Evolutionary conservation across 2,329 filamentous ascomycete species (phyloP), one percentile per base, ranked within the genome.

Genomic region (Lecanosticta acicola): DNA sequence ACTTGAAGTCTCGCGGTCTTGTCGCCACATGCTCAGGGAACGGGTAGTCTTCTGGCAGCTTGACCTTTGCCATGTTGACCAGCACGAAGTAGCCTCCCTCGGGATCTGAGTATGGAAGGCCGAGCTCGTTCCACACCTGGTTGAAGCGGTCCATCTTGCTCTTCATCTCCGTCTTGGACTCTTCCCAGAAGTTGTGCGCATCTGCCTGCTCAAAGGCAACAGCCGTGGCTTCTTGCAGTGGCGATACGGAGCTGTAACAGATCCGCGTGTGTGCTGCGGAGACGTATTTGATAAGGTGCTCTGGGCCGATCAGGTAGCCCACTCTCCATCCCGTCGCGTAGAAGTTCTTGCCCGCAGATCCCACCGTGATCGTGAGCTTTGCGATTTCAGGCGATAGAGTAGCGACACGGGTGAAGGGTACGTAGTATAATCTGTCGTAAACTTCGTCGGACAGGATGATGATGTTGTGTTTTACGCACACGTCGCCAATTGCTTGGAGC

Each of bases 11-110:
- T 21, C 93, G 77, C 18, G 93, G 88, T 1, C 93, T 80, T 61
- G 76, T 82, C 11, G 85, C 87, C 29, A 98, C 91, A 63, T 96
- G 88, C 1, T 83, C 75, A 20, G 93, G 93, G 74, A 97, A 97
- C 0, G 84, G 79, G 66, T 97, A 98, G 64, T 83, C 82, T 3
- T 76, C 77, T 0, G 93, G 93, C 3, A 98, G 66, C 64, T 85
- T 81, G 46, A 98, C 87, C 64, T 91, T 90, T 46, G 80, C 75
- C 76, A 97, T 83, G 71, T 98, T 98, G 54, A 87, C 93, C 43
- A 98, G 80, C 32, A 98, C 87, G 64, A 98, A 98, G 73, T 98
- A 98, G 16, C 93, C 93, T 43, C 93, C 93, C 67, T 98, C 90
- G 3, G 93, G 93, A 49, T 95, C 85, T 1, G 87, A 91, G 72